A percentile compares a stretch with the other conserved stretches of the same genome.
These are phyloP conservation scores for Rhynchosporium secalis DNA, from an alignment of 2,329 filamentous ascomycete genomes.

Conservation along the genomic window DNA sequence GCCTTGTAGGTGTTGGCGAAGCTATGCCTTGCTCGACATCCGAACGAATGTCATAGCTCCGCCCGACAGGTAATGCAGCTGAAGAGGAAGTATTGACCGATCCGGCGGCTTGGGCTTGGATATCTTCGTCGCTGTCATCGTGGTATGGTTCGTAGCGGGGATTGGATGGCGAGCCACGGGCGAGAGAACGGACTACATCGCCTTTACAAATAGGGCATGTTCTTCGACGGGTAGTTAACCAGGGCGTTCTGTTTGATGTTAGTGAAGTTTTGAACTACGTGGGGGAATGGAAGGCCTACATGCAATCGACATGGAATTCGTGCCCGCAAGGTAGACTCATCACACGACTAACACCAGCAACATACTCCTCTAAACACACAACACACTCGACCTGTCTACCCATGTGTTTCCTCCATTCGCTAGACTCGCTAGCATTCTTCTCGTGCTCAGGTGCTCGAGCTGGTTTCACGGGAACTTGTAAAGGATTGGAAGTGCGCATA, in stretches of 20 bases:
- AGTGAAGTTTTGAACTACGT: slow-evolving; percentile 7
- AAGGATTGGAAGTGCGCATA: slow-evolving; percentile 44
- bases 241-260: slow-evolving; percentile 70
- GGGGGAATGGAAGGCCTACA: slow-evolving; percentile 57
- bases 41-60: slow-evolving; percentile 19
- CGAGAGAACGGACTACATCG: slow-evolving; percentile 78
- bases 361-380: slow-evolving; percentile 93
- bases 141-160: slow-evolving; percentile 40
- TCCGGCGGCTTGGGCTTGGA: slow-evolving; percentile 47
- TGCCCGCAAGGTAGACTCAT: slow-evolving; percentile 98
- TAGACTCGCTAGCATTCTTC: slow-evolving; percentile 48
- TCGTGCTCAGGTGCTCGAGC: slow-evolving; percentile 45
- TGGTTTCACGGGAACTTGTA: slow-evolving; percentile 32
- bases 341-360: slow-evolving; percentile 89
- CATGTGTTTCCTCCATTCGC: slow-evolving; percentile 67
- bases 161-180: slow-evolving; percentile 43
- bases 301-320: slow-evolving; percentile 97
- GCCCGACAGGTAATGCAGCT: slow-evolving; percentile 39
- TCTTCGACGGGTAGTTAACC: slow-evolving; percentile 89
- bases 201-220: slow-evolving; percentile 99
- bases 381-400: slow-evolving; percentile 81
- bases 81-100: slow-evolving; percentile 50
- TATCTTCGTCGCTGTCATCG: slow-evolving; percentile 46
- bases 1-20: slow-evolving; percentile 26
- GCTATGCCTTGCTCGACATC: slow-evolving; percentile 35